Conservation (phyloP, 129 eudicot genomes). For the Rutidosis leptorrhynchoides region DNA sequence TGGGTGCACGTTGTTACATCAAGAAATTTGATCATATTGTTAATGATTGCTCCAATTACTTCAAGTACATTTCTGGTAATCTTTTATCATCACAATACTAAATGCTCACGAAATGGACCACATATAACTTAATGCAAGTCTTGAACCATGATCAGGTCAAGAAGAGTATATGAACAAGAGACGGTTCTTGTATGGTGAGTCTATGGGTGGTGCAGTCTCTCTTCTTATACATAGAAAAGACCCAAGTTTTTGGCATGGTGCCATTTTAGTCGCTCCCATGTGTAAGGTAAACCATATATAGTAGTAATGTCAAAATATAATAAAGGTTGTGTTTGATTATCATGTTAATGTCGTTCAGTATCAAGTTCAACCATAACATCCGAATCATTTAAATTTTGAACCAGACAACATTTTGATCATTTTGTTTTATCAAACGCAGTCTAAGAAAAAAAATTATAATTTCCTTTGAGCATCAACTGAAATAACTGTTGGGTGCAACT, state of each 20-base stretch:
- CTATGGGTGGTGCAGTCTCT: constrained; percentile 99
- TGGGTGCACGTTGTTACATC: constrained; percentile 96
- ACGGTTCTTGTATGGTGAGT: constrained; percentile 92
- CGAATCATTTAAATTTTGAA: no score
- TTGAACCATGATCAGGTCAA: constrained; percentile 39
- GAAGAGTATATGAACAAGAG: constrained; percentile 59
- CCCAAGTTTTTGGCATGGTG: constrained; percentile 93
- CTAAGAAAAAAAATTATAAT: no score
- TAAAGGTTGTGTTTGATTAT: no score
- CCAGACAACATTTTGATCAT: no score
- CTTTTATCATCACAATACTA: neutral
- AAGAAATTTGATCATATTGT: constrained; percentile 77
- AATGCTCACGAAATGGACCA: neutral
- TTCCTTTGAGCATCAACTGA: no score
- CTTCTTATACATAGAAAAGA: constrained; percentile 76
- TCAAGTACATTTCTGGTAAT: constrained; percentile 72
- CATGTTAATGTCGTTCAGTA: no score
- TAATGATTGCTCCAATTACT: constrained; percentile 65
- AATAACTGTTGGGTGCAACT: no score
- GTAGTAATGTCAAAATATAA: neutral
- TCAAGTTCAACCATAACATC: no score
- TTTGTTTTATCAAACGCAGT: no score
- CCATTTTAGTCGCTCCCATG: constrained; percentile 95
- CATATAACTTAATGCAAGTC: constrained; percentile 16
- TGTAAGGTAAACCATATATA: constrained; percentile 58